Evolutionary conservation across 2,329 filamentous ascomycete genomes (phyloP), one percentile per base, ranked within the genome.

Genomic region (Tolypocladium pustulatum): DNA sequence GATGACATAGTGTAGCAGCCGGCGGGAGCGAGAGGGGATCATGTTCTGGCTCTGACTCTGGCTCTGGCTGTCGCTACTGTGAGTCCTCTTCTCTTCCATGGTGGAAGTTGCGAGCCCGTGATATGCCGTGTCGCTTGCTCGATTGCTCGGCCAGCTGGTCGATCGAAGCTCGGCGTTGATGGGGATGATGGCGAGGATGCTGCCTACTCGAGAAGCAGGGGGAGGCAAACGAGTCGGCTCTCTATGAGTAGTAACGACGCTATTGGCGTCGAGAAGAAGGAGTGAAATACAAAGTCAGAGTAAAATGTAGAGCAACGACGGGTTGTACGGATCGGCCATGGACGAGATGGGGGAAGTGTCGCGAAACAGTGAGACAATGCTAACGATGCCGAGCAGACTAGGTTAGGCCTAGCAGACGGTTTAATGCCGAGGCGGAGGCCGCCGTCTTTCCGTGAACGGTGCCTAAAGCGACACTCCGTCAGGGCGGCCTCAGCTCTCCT

Each of bases 41-140:
- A 5, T 52, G 30, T 34, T 22, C 49, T 13, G 49, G 30, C 30
- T 52, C 20, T 34, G 49, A 27, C 46, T 12, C 7, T 30, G 27
- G 27, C 17, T 51, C 6, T 12, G 17, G 27, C 27, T 62, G 62
- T 62, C 58, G 60, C 52, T 56, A 60, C 53, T 56, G 60, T 36
- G 61, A 32, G 38, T 56, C 40, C 56, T 56, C 63, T 72, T 72
- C 62, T 72, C 70, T 53, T 72, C 68, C 70, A 72, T 72, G 58
- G 51, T 58, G 58, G 57, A 4, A n/a, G 49, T 20, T 13, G 49
- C 30, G 20, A 32, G 20, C 9, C 10, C 30, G 49, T 8, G 10
- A 4, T 32, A 30, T n/a, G 49, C 20, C 20, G 27, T 34, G 9
- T 34, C 46, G 46, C 46, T 4, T 20, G 46, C 15, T 51, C 27